These are phyloP conservation scores for Parasarocladium wereldwijsianum DNA, from an alignment of 2,329 filamentous ascomycete genomes.

Conservation along the genomic window DNA sequence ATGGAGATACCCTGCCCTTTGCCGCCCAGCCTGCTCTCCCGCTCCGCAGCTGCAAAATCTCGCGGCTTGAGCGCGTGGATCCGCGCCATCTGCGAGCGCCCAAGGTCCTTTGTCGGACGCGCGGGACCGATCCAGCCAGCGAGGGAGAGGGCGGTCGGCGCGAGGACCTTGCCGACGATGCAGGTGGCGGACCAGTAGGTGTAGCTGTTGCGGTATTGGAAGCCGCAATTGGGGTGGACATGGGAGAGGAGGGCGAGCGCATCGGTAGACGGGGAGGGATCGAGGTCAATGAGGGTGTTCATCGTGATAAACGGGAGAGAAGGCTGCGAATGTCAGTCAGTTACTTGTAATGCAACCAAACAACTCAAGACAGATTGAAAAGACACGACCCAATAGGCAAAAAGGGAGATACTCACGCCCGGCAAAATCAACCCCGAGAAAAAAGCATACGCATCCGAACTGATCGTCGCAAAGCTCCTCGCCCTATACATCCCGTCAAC, in stretches of 20 bases:
- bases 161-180: constrained; percentile 63
- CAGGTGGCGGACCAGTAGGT: constrained; percentile 63
- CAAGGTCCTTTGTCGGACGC: constrained; percentile 51
- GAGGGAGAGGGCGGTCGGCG: constrained; percentile 54
- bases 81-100: constrained; percentile 53
- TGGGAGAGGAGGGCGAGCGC: constrained; percentile 53
- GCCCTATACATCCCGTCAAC: constrained; percentile 45
- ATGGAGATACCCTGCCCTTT: too few species aligned
- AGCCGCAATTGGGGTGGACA: constrained; percentile 53
- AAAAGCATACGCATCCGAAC: constrained; percentile 62
- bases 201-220: constrained; percentile 59
- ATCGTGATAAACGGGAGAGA: constrained; percentile 63
- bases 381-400: background rate
- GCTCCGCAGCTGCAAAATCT: too few species aligned
- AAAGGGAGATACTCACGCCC: constrained; percentile 31
- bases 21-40: too few species aligned
- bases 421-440: constrained; percentile 62
- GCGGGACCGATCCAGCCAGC: constrained; percentile 65
- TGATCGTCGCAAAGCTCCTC: constrained; percentile 42
- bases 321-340: constrained; percentile 19
- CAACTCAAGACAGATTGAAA: background rate
- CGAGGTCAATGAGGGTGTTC: constrained; percentile 64
- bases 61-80: constrained; percentile 46
- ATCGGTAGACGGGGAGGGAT: constrained; percentile 51
- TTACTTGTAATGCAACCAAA: background rate